Evolutionary conservation across 345 rosid species (phyloP).

Genomic region (Gossypium australe): DNA sequence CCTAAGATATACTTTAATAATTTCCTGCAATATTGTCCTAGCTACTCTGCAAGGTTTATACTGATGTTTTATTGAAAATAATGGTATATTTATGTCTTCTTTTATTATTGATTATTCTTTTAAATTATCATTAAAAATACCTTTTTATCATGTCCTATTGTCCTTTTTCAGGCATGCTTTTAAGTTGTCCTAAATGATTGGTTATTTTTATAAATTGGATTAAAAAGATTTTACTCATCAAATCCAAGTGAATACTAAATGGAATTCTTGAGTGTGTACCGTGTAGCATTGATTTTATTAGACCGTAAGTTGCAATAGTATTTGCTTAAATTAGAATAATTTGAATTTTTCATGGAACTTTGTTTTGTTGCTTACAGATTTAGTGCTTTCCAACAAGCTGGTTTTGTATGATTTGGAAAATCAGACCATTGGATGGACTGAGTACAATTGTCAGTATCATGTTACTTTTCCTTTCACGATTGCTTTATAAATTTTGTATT

Average conservation of each 20-base stretch:
- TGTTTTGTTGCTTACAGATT: constrained; percentile 51
- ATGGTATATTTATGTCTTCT: too few relatives aligned
- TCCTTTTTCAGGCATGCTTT: not conserved
- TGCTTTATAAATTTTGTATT: not conserved
- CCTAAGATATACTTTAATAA: too few relatives aligned
- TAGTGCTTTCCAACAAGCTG: constrained; percentile 89
- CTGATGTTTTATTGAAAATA: too few relatives aligned
- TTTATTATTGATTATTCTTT: not conserved
- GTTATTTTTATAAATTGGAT: not conserved
- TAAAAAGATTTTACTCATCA: not conserved
- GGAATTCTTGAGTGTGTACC: not conserved
- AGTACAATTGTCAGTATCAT: constrained; percentile 79
- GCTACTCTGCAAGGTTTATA: too few relatives aligned
- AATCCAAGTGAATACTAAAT: not conserved
- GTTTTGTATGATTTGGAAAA: constrained; percentile 84
- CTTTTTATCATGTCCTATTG: not conserved
- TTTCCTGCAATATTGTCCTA: too few relatives aligned
- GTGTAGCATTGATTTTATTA: not conserved
- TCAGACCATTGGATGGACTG: constrained; percentile 88
- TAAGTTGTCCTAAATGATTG: not conserved
- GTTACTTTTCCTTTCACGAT: not conserved
- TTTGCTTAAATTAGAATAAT: not conserved
- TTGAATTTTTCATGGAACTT: not conserved
- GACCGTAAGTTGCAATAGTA: not conserved
- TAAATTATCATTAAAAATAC: not conserved